A percentile compares a stretch with the other conserved stretches of the same genome.
Evolutionary conservation across 1,284 basidiomycete species (phyloP).

Genomic region (Athelia psychrophila): DNA sequence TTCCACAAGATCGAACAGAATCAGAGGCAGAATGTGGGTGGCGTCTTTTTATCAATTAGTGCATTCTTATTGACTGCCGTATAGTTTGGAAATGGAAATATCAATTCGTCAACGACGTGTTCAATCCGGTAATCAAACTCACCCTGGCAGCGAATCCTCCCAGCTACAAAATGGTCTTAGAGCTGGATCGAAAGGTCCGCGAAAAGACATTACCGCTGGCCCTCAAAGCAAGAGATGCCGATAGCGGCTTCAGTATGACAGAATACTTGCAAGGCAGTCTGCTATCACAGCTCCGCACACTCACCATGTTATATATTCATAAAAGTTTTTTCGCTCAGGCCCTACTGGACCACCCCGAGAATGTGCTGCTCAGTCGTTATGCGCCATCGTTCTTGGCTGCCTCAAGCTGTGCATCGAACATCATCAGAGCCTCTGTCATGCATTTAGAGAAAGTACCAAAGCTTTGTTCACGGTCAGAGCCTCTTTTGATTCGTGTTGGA

Average conservation of each 20-base stretch:
- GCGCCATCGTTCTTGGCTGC: slow-evolving; percentile 4
- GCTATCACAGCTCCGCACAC: too few species aligned
- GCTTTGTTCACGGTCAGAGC: not conserved
- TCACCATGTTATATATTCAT: slow-evolving; percentile 2
- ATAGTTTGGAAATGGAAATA: slow-evolving; percentile 59
- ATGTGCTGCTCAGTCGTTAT: slow-evolving; percentile 1
- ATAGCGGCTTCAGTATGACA: slow-evolving; percentile 20
- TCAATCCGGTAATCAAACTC: slow-evolving; percentile 59
- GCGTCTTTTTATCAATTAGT: slow-evolving; percentile 44
- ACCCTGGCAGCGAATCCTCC: slow-evolving; percentile 64
- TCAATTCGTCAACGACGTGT: slow-evolving; percentile 59
- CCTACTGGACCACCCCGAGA: slow-evolving; percentile 1
- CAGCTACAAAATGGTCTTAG: slow-evolving; percentile 65
- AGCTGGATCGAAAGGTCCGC: slow-evolving; percentile 66
- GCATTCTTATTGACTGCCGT: slow-evolving; percentile 15
- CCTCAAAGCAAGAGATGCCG: slow-evolving; percentile 26
- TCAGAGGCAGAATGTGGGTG: slow-evolving; percentile 39
- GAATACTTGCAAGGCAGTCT: too few species aligned
- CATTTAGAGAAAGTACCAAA: not conserved
- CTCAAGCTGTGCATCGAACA: slow-evolving; percentile 1
- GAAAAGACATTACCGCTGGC: slow-evolving; percentile 57
- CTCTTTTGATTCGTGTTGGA: too few species aligned
- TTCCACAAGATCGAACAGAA: too few species aligned
- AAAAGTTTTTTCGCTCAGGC: slow-evolving; percentile 5
- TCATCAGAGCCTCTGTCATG: slow-evolving; percentile 9